Evolutionary conservation across 225 moss, liverwort and hornwort species (phyloP), one percentile per base, ranked within the genome.

Genomic region (Bryoerythrophyllum caledonicum): DNA sequence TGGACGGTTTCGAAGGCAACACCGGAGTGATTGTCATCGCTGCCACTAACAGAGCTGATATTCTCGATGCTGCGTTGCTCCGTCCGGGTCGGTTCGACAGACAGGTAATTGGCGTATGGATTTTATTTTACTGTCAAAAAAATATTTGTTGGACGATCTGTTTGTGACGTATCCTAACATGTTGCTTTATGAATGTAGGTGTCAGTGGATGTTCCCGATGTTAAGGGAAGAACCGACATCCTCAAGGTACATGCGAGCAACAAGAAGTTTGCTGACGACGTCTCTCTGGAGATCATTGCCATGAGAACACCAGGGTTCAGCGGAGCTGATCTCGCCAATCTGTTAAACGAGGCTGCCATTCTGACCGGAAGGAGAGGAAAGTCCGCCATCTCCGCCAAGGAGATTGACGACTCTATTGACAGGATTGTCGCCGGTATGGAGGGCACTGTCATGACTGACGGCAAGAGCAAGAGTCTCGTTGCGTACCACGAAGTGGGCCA

Each of bases 401-500:
- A 88, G 73, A 78, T 88, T 0, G 88, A 85, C 28, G 88, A 88
- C 21, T 85, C 88, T 2, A 85, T 88, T 8, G 88, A 88, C 70
- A 80, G 88, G 54, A 88, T 88, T 67, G 85, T 84, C 8, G 84
- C 84, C 6, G 87, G 84, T 38, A 87, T 87, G 88, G 85, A 88
- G 67, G 85, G 85, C 10, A 88, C 85, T 0, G 0, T 83, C 8
- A 85, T 86, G 88, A 83, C 83, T 0, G 85, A 85, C 60, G 88
- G 85, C 70, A 83, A 85, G 69, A 74, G 74, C 72, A 88, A 88
- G 85, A 88, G 85, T 6, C 86, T 86, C 11, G 86, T 88, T 27
- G 88, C 88, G 8, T 88, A 88, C 37, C 88, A 88, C 65, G 88
- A 87, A 85, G 87, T 87, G 8, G 87, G 87, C 19, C 87, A 87